Evolutionary conservation across 768 basidiomycete genomes (phyloP), one percentile per base, ranked within the genome.

Genomic region (Lentinus tigrinus): DNA sequence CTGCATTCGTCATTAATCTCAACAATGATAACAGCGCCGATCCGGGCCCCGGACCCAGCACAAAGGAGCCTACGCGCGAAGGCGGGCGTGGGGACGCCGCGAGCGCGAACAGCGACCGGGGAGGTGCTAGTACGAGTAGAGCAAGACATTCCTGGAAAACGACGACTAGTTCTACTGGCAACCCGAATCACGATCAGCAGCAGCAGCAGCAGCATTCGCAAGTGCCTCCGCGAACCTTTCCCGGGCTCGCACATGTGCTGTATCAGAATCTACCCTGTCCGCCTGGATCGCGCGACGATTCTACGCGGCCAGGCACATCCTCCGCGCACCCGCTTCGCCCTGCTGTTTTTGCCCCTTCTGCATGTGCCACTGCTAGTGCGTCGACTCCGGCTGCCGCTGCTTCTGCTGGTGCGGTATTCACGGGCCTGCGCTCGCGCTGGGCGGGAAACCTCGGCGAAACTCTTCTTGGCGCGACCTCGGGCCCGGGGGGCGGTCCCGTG

Each of bases 391-490:
- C 10, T 8, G 9, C 40, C 8, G 40, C 31, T 7, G 7, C 31
- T 31, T 6, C 31, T 31, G 31, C 31, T 31, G 7, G 11, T 31
- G 31, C 31, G 31, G 11, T 31, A 31, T 31, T 31, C 31, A 31
- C 31, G 31, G 31, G 31, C 31, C 31, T 31, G 31, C 31, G 31
- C 31, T 31, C 31, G 31, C 31, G 31, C 31, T 31, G 37, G 38
- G 37, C 16, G 26, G 14, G 49, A 39, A 60, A 60, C 54, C 28
- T 60, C 59, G 59, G 59, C 21, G 54, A 56, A 60, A 52, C 50
- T 34, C 39, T 26, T 26, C 31, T 21, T 19, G 26, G 57, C 24
- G 38, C 37, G 27, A 17, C 34, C 9, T 48, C 52, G 52, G 57
- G 36, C 16, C 51, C 27, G 51, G 46, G 37, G 47, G 2, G 46